Conservation (phyloP, 202 grass and related monocot species). For the Zizania palustris region DNA sequence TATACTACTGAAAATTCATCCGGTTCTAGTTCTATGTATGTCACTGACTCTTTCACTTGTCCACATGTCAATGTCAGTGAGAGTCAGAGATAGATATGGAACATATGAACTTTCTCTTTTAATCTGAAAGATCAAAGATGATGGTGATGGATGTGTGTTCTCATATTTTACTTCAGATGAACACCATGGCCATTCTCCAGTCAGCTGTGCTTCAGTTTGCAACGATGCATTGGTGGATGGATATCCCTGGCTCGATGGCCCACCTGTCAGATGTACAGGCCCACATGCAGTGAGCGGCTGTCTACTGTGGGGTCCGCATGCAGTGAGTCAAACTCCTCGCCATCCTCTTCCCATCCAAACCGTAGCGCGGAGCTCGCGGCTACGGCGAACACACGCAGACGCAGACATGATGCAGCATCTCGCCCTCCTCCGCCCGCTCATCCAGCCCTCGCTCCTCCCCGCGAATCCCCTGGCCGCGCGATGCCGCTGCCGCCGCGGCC, state of each 20-base stretch:
- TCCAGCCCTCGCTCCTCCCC: conserved; percentile 9
- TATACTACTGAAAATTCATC: too few relatives aligned
- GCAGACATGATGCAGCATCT: conserved; percentile 19
- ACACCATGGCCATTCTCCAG: too few relatives aligned
- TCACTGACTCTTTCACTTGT: too few relatives aligned
- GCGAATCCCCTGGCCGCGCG: conserved; percentile 16
- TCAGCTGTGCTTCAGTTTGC: too few relatives aligned
- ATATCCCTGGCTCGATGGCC: neutral
- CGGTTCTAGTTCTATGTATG: too few relatives aligned
- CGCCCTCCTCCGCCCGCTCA: conserved; percentile 51
- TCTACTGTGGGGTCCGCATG: neutral
- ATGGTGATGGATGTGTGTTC: too few relatives aligned
- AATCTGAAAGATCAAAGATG: too few relatives aligned
- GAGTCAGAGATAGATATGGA: too few relatives aligned
- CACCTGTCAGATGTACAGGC: neutral
- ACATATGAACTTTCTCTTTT: too few relatives aligned
- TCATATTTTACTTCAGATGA: too few relatives aligned
- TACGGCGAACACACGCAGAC: neutral
- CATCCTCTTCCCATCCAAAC: conserved; percentile 47
- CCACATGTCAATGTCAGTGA: too few relatives aligned
- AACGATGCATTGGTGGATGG: too few relatives aligned
- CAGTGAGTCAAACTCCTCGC: conserved; percentile 30
- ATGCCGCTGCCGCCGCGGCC: neutral
- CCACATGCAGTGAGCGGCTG: neutral
- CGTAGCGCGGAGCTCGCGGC: neutral